Percentiles rank a stretch among this genome's conserved stretches.
Conservation (phyloP, 129 eudicot genomes). For the Helianthus annuus region HanXRQr2.0-SUNRISE NC_035449.2:151396893-151397392, state of each 20-base stretch:
- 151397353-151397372: no score
- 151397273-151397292: no score
- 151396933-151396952: constrained; percentile 74
- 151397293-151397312: no score
- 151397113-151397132: neutral
- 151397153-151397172: no score
- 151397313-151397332: no score
- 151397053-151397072: constrained; percentile 6
- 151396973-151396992: constrained; percentile 49
- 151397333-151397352: no score
- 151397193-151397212: no score
- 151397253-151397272: no score
- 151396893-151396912: constrained; percentile 85
- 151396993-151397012: constrained; percentile 20
- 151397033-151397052: neutral
- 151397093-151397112: constrained; percentile 74
- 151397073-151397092: constrained; percentile 91
- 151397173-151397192: no score
- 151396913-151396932: constrained; percentile 80
- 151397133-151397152: neutral
- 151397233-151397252: no score
- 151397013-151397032: neutral
- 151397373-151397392: no score
- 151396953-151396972: constrained; percentile 82
- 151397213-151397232: no score